Evolutionary conservation across 345 rosid species (phyloP).

Genomic region (Bruguiera sexangula): DNA sequence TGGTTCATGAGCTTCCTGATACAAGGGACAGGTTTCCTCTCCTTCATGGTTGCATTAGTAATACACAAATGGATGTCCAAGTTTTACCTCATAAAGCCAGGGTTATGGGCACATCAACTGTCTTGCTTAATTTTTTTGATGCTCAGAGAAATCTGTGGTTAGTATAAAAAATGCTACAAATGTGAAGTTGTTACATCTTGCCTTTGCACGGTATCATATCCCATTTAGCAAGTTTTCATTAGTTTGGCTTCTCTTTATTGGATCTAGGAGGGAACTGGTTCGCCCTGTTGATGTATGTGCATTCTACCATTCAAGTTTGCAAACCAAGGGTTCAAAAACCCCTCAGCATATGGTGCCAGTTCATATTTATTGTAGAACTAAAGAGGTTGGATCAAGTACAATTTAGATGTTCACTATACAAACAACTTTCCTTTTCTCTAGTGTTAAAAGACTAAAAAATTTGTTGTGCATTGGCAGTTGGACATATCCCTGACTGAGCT

Average conservation of each 20-base stretch:
- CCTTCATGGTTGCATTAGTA: constrained; percentile 51
- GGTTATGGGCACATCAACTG: constrained; percentile 50
- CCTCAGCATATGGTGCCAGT: constrained; percentile 50
- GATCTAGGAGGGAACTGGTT: constrained; percentile 67
- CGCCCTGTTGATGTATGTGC: constrained; percentile 63
- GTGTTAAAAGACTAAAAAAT: constrained; percentile 16
- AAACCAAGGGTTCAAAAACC: constrained; percentile 30
- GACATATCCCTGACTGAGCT: constrained; percentile 66
- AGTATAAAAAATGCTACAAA: constrained; percentile 21
- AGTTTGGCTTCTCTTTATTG: constrained; percentile 16
- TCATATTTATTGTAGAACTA: constrained; percentile 66
- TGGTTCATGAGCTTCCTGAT: constrained; percentile 73
- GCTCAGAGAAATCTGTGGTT: constrained; percentile 73
- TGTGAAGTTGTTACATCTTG: constrained; percentile 11
- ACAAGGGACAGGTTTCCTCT: constrained; percentile 66
- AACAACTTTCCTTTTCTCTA: background rate
- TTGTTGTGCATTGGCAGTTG: constrained; percentile 50
- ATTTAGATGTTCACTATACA: constrained; percentile 8
- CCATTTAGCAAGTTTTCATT: constrained; percentile 7
- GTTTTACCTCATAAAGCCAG: constrained; percentile 59
- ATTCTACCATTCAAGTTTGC: constrained; percentile 57
- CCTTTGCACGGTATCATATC: constrained; percentile 13
- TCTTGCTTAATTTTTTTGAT: constrained; percentile 57
- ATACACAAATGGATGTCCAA: constrained; percentile 51
- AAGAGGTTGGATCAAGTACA: constrained; percentile 45